These are phyloP conservation scores for Colletotrichum simmondsii DNA, from an alignment of 2,329 filamentous ascomycete species.

Conservation along the genomic window DNA sequence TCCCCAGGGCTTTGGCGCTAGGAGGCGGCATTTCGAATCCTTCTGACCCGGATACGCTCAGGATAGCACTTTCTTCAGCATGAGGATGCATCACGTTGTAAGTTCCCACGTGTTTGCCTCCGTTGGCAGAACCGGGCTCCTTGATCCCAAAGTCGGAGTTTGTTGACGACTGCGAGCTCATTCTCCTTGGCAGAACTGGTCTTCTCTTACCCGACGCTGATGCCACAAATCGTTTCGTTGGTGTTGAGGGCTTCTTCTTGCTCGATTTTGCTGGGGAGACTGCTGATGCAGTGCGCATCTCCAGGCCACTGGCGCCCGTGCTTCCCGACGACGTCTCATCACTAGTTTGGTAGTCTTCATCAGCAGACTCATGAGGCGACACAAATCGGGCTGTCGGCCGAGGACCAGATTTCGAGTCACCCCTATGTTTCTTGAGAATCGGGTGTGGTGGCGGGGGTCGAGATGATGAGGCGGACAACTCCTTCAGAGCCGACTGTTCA, in stretches of 20 bases:
- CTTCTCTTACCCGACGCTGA: conserved; percentile 56
- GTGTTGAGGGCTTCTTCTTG: conserved; percentile 41
- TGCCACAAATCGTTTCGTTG: conserved; percentile 55
- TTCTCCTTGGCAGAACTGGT: conserved; percentile 56
- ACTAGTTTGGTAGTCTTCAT: conserved; percentile 47
- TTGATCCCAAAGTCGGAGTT: conserved; percentile 46
- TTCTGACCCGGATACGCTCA: conserved; percentile 12
- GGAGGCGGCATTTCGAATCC: conserved; percentile 14
- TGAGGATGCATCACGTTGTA: conserved; percentile 42
- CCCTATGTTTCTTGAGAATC: conserved; percentile 69
- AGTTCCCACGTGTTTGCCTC: conserved; percentile 38
- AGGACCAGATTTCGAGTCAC: conserved; percentile 62
- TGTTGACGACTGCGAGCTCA: conserved; percentile 59
- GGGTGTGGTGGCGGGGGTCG: conserved; percentile 63
- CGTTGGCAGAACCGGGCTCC: conserved; percentile 41
- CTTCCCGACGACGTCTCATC: conserved; percentile 55
- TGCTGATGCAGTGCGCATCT: conserved; percentile 40
- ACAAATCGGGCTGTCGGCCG: conserved; percentile 71
- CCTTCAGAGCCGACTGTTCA: conserved; percentile 39
- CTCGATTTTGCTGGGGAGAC: conserved; percentile 39
- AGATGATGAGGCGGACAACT: conserved; percentile 52
- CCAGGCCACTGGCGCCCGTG: conserved; percentile 45
- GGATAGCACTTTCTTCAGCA: conserved; percentile 38
- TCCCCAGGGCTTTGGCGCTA: conserved; percentile 61
- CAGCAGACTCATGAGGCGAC: conserved; percentile 62